These are phyloP conservation scores for Eimeria maxima DNA, from an alignment of 169 alveolate species.

Conservation along the genomic window DNA sequence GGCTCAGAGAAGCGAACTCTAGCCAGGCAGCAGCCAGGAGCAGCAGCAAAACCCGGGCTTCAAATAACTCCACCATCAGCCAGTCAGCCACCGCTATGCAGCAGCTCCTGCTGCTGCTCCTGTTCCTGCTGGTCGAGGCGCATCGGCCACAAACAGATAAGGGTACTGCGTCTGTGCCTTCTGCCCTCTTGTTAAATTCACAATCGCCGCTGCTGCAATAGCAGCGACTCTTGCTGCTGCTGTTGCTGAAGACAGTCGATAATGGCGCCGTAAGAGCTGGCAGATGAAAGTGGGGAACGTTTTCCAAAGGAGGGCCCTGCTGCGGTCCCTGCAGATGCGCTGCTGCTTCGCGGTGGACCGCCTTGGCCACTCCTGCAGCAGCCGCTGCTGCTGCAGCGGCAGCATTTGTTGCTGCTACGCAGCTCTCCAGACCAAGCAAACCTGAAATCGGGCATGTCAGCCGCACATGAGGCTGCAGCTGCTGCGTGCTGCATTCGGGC, in stretches of 20 bases:
- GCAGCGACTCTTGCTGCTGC: slow-evolving; percentile 30
- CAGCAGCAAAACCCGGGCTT: slow-evolving; percentile 67
- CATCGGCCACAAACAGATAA: slow-evolving; percentile 1
- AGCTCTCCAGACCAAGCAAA: slow-evolving; percentile 48
- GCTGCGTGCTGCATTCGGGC: slow-evolving; percentile 41
- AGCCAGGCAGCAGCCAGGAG: slow-evolving; percentile 78
- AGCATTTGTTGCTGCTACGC: slow-evolving; percentile 71
- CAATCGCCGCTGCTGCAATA: not conserved
- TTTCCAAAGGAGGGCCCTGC: slow-evolving; percentile 47
- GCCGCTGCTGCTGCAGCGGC: slow-evolving; percentile 77
- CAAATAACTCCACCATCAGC: slow-evolving; percentile 70
- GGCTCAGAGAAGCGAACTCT: slow-evolving; percentile 67
- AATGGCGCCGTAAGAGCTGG: not conserved
- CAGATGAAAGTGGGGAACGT: slow-evolving; percentile 65
- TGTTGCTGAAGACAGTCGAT: not conserved
- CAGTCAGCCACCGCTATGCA: slow-evolving; percentile 62
- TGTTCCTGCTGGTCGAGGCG: slow-evolving; percentile 6
- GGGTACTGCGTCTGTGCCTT: not conserved
- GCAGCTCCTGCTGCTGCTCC: slow-evolving; percentile 62
- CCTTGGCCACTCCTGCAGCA: slow-evolving; percentile 73
- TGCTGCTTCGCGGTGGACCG: slow-evolving; percentile 58
- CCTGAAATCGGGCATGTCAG: slow-evolving; percentile 44
- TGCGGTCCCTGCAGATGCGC: slow-evolving; percentile 56
- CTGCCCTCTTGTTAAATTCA: not conserved
- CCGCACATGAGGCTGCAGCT: slow-evolving; percentile 46